Evolutionary conservation across 2,329 filamentous ascomycete species (phyloP), one percentile per base, ranked within the genome.

Genomic region (Diaporthe vaccinii): DNA sequence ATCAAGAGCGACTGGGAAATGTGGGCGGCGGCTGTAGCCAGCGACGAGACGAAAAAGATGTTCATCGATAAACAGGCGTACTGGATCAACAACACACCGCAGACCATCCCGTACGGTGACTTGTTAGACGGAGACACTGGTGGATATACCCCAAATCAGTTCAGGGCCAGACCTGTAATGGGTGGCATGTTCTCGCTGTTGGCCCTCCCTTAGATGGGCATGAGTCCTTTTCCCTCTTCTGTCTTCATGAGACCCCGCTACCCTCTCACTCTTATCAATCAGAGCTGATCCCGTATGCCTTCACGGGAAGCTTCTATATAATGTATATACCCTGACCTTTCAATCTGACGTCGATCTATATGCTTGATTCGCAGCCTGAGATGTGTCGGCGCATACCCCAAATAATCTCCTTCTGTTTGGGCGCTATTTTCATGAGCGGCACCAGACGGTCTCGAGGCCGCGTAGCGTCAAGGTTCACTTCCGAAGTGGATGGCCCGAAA

Each of bases 1-100:
- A 94, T 94, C 77, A 98, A 98, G 85, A 91, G 91, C 0, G 95
- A 98, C 85, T 98, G 95, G 95, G 92, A 96, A 81, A 91, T 97
- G 82, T 96, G 95, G 85, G 91, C 91, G 7, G 95, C 95, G n/a
- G 93, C 95, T 14, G 92, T 96, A 15, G 90, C 94, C 0, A 88
- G 88, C 57, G 83, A 87, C 72, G 83, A 87, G 41, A 93, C 93
- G 1, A 88, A 91, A 73, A 84, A 87, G 15, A 87, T 92, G 81
- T 94, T 98, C 79, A 87, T 96, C 70, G 86, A 90, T 67, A 89
- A 90, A 49, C 89, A 96, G 59, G 93, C 93, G 2, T 86, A 84
- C 74, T 98, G 94, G 93, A 87, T 97, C 80, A 93, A 93, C 78
- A 69, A 59, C 28, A 77, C 76, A 53, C 25, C 59, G 17, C 90